These are phyloP conservation scores for Claviceps africana DNA, from an alignment of 2,329 filamentous ascomycete genomes.

Conservation along the genomic window DNA sequence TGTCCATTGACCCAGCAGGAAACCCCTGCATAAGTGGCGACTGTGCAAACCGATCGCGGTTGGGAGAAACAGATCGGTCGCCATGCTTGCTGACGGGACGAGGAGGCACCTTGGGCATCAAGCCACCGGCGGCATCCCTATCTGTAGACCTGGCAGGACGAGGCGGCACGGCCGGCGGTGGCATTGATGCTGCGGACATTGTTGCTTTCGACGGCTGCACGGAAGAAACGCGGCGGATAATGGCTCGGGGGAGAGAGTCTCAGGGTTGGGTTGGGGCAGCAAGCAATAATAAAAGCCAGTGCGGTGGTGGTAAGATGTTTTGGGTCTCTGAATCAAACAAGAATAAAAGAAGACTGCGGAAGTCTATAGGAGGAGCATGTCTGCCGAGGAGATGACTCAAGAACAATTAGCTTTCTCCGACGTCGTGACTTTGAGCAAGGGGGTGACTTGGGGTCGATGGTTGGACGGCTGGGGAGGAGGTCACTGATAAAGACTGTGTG, in stretches of 20 bases:
- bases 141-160: constrained; percentile 39
- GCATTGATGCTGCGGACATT: constrained; percentile 39
- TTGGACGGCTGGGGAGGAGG: neutral
- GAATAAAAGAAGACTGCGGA: neutral
- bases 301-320: neutral
- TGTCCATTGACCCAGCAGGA: constrained; percentile 26
- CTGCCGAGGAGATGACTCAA: neutral
- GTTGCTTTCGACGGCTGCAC: neutral
- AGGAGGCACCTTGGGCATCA: constrained; percentile 60
- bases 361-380: constrained; percentile 1
- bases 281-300: neutral
- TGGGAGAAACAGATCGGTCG: constrained; percentile 65
- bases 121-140: constrained; percentile 22
- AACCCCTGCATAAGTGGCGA: constrained; percentile 73
- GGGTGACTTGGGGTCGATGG: neutral
- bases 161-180: constrained; percentile 40
- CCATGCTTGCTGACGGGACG: constrained; percentile 57
- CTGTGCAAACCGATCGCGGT: constrained; percentile 64
- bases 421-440: neutral
- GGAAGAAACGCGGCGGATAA: neutral
- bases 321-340: neutral
- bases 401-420: constrained; percentile 1
- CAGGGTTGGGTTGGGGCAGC: neutral
- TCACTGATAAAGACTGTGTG: constrained; percentile 4
- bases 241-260: too few relatives aligned